Evolutionary conservation across 352 stramenopile genomes (phyloP), one percentile per base, ranked within the genome.

Genomic region (Pythium monospermum): DNA sequence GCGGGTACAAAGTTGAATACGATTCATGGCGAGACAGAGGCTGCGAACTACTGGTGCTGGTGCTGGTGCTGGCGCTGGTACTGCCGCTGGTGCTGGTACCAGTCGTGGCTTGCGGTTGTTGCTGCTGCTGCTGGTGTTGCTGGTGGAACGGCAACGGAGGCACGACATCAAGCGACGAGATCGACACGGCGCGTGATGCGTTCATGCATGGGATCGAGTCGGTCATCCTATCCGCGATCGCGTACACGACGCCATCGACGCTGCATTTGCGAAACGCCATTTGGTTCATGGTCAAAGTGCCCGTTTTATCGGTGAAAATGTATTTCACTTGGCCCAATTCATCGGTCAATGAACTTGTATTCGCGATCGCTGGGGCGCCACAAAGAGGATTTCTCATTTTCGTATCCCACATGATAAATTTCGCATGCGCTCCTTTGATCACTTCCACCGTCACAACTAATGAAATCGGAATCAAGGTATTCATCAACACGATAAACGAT

Each of bases 191-290:
- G 11, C 47, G 54, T n/a, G n/a, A n/a, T n/a, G n/a, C n/a, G n/a
- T n/a, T n/a, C n/a, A n/a, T n/a, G n/a, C n/a, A n/a, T 23, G 55
- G 60, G 8, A 41, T 35, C 12, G 58, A 54, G 2, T 73, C 59
- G 1, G 33, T 44, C 22, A 67, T 74, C 44, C 62, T 65, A n/a
- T 76, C 70, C 40, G 40, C 0, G 22, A 76, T 66, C 8, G 83
- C 73, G 66, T 96, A 98, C n/a, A 93, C 55, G 6, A 69, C 58
- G 18, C 91, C 88, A 45, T 87, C 84, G 13, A 98, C 87, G 53
- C 83, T 96, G 58, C 91, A 98, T 49, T 94, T 90, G 32, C 97
- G 96, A 57, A 99, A 98, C 41, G 92, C 82, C 94, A 98, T 98
- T 37, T 88, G 73, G 59, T 98, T 98, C 49, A 91, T 73, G 15